Conservation (phyloP, 371 early-diverging fungal genomes). For the Apophysomyces ossiformis region DNA sequence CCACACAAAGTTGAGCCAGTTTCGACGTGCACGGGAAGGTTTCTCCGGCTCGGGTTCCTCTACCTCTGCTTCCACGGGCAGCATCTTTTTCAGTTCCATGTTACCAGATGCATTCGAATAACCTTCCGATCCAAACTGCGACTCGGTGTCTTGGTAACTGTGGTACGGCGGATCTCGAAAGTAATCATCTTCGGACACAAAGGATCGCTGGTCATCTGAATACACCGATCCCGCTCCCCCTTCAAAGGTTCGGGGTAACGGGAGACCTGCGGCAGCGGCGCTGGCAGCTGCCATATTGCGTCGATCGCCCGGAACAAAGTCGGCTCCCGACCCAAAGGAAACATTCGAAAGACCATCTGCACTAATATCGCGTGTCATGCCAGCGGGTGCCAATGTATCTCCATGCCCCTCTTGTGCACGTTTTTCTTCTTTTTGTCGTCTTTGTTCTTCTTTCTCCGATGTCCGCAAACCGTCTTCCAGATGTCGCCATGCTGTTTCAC, state of each 20-base stretch:
- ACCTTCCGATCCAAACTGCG: conserved; percentile 30
- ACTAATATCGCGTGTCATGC: conserved; percentile 31
- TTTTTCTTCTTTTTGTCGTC: conserved; percentile 31
- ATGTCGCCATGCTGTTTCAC: conserved; percentile 70
- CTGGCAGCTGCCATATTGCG: conserved; percentile 18
- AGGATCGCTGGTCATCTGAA: conserved; percentile 64
- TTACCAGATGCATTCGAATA: conserved; percentile 22
- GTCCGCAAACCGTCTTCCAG: conserved; percentile 63
- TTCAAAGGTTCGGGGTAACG: conserved; percentile 16
- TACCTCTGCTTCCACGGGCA: conserved; percentile 3
- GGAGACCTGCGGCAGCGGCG: conserved; percentile 30
- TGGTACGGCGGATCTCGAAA: conserved; percentile 24
- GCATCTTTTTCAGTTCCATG: conserved; percentile 25
- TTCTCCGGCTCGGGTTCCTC: conserved; percentile 21
- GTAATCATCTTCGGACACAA: conserved; percentile 62
- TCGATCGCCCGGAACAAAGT: conserved; percentile 16
- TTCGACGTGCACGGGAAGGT: conserved; percentile 50
- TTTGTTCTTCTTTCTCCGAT: conserved; percentile 38
- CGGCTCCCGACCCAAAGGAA: conserved; percentile 43
- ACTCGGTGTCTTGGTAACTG: conserved; percentile 22
- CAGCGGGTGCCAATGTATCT: conserved; percentile 12
- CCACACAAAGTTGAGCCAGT: conserved; percentile 88
- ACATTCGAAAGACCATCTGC: conserved; percentile 36
- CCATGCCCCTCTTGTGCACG: conserved; percentile 22
- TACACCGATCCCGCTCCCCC: conserved; percentile 29